These are phyloP conservation scores for Citeromyces matritensis DNA, from an alignment of 805 yeast genomes.

Conservation along the genomic window DNA sequence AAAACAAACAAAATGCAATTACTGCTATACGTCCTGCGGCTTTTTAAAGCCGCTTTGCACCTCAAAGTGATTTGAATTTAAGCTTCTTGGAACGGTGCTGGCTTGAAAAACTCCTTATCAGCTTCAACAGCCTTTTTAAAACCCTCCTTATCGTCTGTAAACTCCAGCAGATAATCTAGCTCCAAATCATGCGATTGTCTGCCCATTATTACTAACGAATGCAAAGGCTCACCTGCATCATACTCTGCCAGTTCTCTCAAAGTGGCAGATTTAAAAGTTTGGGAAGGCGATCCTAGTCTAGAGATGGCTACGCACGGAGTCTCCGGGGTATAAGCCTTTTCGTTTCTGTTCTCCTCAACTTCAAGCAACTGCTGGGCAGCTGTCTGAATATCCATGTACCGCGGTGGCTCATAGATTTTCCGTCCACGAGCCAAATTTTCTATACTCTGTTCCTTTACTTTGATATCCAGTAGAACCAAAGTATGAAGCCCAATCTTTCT, in stretches of 20 bases:
- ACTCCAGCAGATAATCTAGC: conserved; percentile 68
- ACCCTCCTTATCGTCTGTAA: conserved; percentile 43
- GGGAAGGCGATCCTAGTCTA: conserved; percentile 78
- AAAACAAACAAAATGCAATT: too few relatives aligned
- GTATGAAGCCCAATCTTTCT: conserved; percentile 87
- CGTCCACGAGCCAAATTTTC: conserved; percentile 91
- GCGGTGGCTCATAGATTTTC: conserved; percentile 87
- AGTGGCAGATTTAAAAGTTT: conserved; percentile 74
- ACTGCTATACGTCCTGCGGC: too few relatives aligned
- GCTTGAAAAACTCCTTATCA: conserved; percentile 63
- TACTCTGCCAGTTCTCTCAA: conserved; percentile 61
- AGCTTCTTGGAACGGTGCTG: conserved; percentile 56
- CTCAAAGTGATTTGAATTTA: too few relatives aligned
- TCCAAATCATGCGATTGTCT: conserved; percentile 91
- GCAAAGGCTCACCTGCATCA: conserved; percentile 91
- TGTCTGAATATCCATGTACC: conserved; percentile 86
- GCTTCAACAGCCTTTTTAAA: conserved; percentile 29
- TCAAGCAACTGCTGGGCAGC: conserved; percentile 84
- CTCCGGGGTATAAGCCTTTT: conserved; percentile 65
- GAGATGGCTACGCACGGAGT: conserved; percentile 94
- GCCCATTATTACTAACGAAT: conserved; percentile 81
- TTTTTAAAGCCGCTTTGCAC: too few relatives aligned
- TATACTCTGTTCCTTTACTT: conserved; percentile 91
- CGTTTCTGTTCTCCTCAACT: conserved; percentile 64
- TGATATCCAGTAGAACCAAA: conserved; percentile 74